Evolutionary conservation across 352 stramenopile species (phyloP).

Genomic region (Lagenidium sp.): DNA sequence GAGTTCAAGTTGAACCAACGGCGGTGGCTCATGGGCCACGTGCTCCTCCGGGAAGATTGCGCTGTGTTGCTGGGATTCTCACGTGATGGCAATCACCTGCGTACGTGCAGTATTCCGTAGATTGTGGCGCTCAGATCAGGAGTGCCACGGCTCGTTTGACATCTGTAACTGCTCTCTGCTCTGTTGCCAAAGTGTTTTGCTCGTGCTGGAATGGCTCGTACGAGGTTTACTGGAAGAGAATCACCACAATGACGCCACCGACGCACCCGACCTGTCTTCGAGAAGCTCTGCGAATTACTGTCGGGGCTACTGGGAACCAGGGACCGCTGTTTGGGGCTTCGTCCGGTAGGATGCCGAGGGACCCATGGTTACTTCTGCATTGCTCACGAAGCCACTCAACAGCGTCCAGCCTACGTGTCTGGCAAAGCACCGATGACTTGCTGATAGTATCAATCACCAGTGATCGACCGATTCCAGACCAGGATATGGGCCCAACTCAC

Average conservation of each 20-base stretch:
- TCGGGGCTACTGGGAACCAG: neutral
- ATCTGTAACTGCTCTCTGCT: neutral
- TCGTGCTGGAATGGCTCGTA: neutral
- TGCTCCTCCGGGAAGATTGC: slow-evolving; percentile 30
- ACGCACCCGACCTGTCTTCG: neutral
- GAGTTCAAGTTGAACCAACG: neutral
- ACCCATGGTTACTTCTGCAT: neutral
- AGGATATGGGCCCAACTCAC: slow-evolving; percentile 17
- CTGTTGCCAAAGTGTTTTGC: neutral
- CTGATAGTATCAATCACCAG: slow-evolving; percentile 35
- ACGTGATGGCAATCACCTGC: slow-evolving; percentile 45
- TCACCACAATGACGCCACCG: slow-evolving; percentile 8
- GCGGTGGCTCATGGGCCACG: slow-evolving; percentile 12
- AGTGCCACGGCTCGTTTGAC: neutral
- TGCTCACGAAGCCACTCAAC: neutral
- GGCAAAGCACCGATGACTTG: slow-evolving; percentile 41
- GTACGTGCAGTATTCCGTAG: slow-evolving; percentile 15
- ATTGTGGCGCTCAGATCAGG: too few relatives aligned
- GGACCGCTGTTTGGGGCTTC: neutral
- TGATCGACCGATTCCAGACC: slow-evolving; percentile 11
- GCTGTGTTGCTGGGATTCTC: slow-evolving; percentile 62
- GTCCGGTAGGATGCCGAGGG: neutral
- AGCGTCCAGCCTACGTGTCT: slow-evolving; percentile 32
- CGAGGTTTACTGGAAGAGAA: slow-evolving; percentile 44
- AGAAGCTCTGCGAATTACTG: neutral